phyloP scores from a whole-genome alignment of 331 rosid species.

The Stylosanthes scabra region DNA sequence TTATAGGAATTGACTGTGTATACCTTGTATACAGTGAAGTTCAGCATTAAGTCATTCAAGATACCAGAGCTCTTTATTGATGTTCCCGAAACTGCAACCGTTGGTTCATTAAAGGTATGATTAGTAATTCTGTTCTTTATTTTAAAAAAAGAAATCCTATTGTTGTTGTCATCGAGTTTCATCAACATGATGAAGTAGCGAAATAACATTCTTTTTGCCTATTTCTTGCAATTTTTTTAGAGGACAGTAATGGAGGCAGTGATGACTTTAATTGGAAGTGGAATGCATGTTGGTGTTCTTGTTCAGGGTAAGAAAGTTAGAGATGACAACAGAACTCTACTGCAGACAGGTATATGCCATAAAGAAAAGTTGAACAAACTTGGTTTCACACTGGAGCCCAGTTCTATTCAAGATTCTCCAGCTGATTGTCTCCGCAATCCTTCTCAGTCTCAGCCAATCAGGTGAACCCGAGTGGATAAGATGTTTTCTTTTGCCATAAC shows the following conservation, averaged over 20 bases:
- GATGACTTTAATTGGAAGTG: slow-evolving; percentile 67
- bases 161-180: slow-evolving; percentile 13
- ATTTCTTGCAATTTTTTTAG: slow-evolving; percentile 44
- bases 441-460: slow-evolving; percentile 47
- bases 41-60: slow-evolving; percentile 87
- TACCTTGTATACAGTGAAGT: slow-evolving; percentile 67
- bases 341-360: slow-evolving; percentile 69
- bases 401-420: slow-evolving; percentile 49
- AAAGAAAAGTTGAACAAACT: slow-evolving; percentile 66
- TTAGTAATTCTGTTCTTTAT: neutral
- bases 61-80: slow-evolving; percentile 89
- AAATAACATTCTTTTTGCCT: slow-evolving; percentile 2
- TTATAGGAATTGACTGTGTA: slow-evolving; percentile 39
- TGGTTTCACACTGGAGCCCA: slow-evolving; percentile 71
- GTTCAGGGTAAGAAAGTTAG: slow-evolving; percentile 69
- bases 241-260: slow-evolving; percentile 79
- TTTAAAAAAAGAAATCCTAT: neutral
- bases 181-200: slow-evolving; percentile 15
- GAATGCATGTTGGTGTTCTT: slow-evolving; percentile 66
- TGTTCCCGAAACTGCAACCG: slow-evolving; percentile 85
- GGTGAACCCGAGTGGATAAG: slow-evolving; percentile 47
- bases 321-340: slow-evolving; percentile 72
- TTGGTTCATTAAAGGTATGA: slow-evolving; percentile 85
- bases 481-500: slow-evolving; percentile 29
- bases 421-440: slow-evolving; percentile 47